Evolutionary conservation across 805 yeast species (phyloP).

Genomic region (Sugiyamaella floridensis): DNA sequence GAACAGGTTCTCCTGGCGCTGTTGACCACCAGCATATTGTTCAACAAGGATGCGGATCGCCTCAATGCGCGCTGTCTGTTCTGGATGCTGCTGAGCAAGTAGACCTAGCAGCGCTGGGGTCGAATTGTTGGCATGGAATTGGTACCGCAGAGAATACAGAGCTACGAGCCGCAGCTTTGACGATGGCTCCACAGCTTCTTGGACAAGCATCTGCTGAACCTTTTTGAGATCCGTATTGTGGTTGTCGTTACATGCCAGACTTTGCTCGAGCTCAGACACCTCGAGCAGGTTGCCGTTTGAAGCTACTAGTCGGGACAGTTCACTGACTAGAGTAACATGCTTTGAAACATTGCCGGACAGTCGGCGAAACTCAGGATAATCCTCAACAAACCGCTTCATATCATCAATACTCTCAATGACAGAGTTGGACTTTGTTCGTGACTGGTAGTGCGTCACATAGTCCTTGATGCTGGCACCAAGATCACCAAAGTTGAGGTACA

Average conservation of each 20-base stretch:
- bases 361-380: constrained; percentile 89
- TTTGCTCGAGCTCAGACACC: constrained; percentile 85
- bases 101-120: constrained; percentile 24
- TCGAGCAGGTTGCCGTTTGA: constrained; percentile 59
- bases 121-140: constrained; percentile 43
- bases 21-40: constrained; percentile 37
- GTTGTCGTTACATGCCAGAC: constrained; percentile 59
- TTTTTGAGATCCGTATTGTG: constrained; percentile 51
- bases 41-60: constrained; percentile 41
- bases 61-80: constrained; percentile 31
- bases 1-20: constrained; percentile 39
- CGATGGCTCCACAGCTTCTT: constrained; percentile 37
- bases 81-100: constrained; percentile 18
- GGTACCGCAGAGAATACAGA: constrained; percentile 68
- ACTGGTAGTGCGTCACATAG: constrained; percentile 75
- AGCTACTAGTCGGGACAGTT: constrained; percentile 69
- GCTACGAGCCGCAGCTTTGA: constrained; percentile 67
- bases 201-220: constrained; percentile 47
- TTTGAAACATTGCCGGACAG: constrained; percentile 82
- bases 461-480: constrained; percentile 77
- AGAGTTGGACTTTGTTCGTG: constrained; percentile 66
- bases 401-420: constrained; percentile 76
- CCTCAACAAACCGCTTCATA: constrained; percentile 83
- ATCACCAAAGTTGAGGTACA: constrained; percentile 92
- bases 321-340: constrained; percentile 85